Percentiles rank a stretch among this genome's conserved stretches.
phyloP scores from a whole-genome alignment of 805 yeast genomes.

The Wickerhamomyces queroliae region DNA sequence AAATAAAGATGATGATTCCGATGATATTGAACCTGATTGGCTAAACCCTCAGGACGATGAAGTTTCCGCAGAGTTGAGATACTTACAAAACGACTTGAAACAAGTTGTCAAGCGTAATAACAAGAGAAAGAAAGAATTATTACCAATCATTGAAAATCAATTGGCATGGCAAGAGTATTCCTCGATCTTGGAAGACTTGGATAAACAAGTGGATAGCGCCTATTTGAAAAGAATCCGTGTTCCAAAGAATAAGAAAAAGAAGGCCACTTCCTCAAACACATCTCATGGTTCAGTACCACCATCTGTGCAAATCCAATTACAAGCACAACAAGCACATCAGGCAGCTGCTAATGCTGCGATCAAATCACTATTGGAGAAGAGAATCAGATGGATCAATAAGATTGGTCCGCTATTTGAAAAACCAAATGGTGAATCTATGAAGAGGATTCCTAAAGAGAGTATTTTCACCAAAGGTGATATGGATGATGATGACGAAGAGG shows the following conservation, averaged over 20 bases:
- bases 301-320: constrained; percentile 23
- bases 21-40: constrained; percentile 49
- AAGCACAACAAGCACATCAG: constrained; percentile 42
- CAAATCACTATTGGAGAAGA: constrained; percentile 75
- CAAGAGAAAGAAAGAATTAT: constrained; percentile 55
- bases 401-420: constrained; percentile 78
- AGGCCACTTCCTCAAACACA: constrained; percentile 17
- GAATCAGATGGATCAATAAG: constrained; percentile 81
- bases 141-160: constrained; percentile 78
- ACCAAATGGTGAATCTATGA: constrained; percentile 58
- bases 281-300: constrained; percentile 19
- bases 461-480: constrained; percentile 41
- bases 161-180: constrained; percentile 93
- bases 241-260: constrained; percentile 44
- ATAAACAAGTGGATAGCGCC: constrained; percentile 95
- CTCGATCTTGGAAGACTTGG: constrained; percentile 86
- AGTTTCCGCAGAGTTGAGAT: constrained; percentile 76
- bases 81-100: constrained; percentile 61
- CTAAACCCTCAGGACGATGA: constrained; percentile 88
- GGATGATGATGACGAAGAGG: constrained; percentile 35
- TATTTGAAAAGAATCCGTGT: constrained; percentile 77
- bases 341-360: constrained; percentile 75
- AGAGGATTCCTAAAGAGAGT: constrained; percentile 62
- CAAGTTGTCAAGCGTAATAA: constrained; percentile 58
- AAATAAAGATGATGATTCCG: constrained; percentile 16